Evolutionary conservation across 352 stramenopile genomes (phyloP).

Genomic region (Phytopythium ostracodes): DNA sequence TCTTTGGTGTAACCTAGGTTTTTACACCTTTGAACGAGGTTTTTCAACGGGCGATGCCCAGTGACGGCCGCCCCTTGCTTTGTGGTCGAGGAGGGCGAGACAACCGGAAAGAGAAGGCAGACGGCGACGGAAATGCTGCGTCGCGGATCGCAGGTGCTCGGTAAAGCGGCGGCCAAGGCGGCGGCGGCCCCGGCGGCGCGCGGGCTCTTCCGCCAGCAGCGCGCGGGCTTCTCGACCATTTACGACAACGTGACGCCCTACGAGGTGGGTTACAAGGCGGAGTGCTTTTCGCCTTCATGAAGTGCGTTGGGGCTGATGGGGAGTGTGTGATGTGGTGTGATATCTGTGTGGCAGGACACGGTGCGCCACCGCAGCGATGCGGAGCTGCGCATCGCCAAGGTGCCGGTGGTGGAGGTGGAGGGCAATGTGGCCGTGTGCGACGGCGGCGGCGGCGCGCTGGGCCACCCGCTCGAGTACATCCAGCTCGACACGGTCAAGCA

Average conservation of each 20-base stretch:
- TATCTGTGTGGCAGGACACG: slow-evolving; percentile 52
- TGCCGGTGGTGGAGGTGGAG: slow-evolving; percentile 91
- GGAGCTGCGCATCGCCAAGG: slow-evolving; percentile 82
- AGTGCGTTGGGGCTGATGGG: neutral
- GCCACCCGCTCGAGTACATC: slow-evolving; percentile 97
- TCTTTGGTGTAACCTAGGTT: too few relatives aligned
- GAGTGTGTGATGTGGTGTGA: too few relatives aligned
- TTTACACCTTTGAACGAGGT: too few relatives aligned
- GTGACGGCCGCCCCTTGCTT: neutral
- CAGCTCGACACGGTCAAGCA: slow-evolving; percentile 85
- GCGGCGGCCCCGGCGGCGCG: slow-evolving; percentile 11
- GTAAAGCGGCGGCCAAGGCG: slow-evolving; percentile 20
- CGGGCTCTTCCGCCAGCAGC: slow-evolving; percentile 22
- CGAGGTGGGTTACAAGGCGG: slow-evolving; percentile 31
- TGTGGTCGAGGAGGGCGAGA: neutral
- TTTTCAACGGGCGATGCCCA: too few relatives aligned
- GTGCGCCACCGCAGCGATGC: slow-evolving; percentile 89
- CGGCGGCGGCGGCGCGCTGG: slow-evolving; percentile 93
- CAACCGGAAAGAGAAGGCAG: slow-evolving; percentile 5
- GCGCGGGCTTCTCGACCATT: slow-evolving; percentile 53
- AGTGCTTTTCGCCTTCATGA: too few relatives aligned
- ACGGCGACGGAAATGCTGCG: slow-evolving; percentile 32
- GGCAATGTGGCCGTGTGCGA: slow-evolving; percentile 92
- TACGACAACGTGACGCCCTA: slow-evolving; percentile 65
- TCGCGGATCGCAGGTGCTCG: slow-evolving; percentile 30